These are phyloP conservation scores for Litchi chinensis DNA, from an alignment of 345 rosid species.

Conservation along the genomic window DNA sequence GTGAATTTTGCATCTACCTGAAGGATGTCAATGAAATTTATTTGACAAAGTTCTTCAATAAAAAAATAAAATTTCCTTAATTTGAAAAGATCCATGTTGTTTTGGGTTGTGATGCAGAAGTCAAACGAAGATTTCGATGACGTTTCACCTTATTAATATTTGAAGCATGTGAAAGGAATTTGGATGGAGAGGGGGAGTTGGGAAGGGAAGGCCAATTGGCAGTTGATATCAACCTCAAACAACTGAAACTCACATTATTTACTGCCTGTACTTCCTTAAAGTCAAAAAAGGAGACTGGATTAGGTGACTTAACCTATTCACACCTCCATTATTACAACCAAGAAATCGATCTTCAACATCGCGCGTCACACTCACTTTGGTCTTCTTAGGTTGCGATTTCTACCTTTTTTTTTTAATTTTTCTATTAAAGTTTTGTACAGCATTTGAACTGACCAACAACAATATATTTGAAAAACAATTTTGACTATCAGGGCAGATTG, in stretches of 20 bases:
- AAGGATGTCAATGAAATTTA: no score
- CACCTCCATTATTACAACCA: background rate
- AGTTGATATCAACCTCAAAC: background rate
- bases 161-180: background rate
- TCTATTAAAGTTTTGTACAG: background rate
- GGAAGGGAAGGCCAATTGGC: background rate
- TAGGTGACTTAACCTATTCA: slow-evolving; percentile 37
- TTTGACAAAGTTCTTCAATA: no score
- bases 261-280: background rate
- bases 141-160: background rate
- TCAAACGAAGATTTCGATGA: slow-evolving; percentile 17
- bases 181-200: no score
- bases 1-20: no score
- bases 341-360: no score
- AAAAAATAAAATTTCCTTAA: no score
- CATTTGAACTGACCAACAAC: background rate
- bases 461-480: background rate
- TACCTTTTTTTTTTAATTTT: background rate
- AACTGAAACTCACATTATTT: slow-evolving; percentile 3
- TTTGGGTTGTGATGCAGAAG: background rate
- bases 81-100: no score
- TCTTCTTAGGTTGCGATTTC: background rate
- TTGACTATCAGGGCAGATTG: no score
- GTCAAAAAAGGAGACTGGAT: slow-evolving; percentile 39
- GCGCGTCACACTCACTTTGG: background rate